Base-by-base conservation (phyloP, 306 rosid species). In the Trifolium repens region DNA sequence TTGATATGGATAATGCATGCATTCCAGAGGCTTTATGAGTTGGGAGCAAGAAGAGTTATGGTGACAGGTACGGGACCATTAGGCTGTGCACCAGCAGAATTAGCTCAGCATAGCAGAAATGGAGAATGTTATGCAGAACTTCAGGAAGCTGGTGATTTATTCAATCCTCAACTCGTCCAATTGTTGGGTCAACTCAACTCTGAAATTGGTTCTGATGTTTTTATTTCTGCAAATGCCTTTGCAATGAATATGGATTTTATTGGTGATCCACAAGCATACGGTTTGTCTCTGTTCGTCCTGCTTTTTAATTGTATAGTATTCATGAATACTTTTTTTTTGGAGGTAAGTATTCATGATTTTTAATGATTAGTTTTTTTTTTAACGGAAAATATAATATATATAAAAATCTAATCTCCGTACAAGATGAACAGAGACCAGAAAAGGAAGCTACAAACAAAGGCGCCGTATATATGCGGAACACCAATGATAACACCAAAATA, bases 31-130 rank as follows among this genome's bases (percentile, higher is more conserved):
- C 70, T 91, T 8, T 88, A 93, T 37, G 88, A 89, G 4, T 69
- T 93, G 60, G 98, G 97, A 75, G 86, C 87, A 3, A 76, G 97
- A 3, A 11, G 88, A 71, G 87, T 89, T 1, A 7, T 91, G 71
- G 97, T 91, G 77, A 89, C 93, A 6, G 91, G 93, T 0, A 91
- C 93, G 0, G 97, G 97, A 17, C 91, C 97, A 14, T 17, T 91
- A 62, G 97, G 93, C 0, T 91, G 97, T 24, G 97, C 68, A 46
- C 97, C 97, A 0, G 93, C 97, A 15, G 96, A 88, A 24, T 32
- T 89, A 63, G 93, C 96, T 0, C 44, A 59, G 71, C 89, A 37
- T 9, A 77, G 96, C 85, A 75, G 74, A 72, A 72, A 60, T 24
- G 97, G 97, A 1, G 85, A 87, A 68, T 91, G 97, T 54, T 47